Evolutionary conservation across 177 flowering plant genomes (phyloP).

Genomic region (Vitis hybrid): DNA sequence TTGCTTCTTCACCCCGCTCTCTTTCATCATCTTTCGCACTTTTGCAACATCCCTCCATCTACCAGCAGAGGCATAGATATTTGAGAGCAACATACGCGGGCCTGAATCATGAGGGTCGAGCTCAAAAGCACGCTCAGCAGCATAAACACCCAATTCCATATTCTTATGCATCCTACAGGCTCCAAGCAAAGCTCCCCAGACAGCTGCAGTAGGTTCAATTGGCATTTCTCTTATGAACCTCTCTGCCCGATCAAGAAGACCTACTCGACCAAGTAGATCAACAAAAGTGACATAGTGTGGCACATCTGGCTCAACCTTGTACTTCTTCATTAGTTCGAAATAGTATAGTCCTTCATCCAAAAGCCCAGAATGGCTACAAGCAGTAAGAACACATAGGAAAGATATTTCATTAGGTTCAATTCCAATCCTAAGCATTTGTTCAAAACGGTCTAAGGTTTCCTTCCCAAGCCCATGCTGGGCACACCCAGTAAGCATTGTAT

Average conservation of each 20-base stretch:
- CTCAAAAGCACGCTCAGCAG: constrained; percentile 58
- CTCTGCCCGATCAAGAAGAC: constrained; percentile 44
- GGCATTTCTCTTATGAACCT: constrained; percentile 50
- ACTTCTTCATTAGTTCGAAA: constrained; percentile 52
- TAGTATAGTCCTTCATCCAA: constrained; percentile 51
- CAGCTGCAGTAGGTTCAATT: constrained; percentile 46
- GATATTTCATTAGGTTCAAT: constrained; percentile 52
- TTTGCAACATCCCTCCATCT: constrained; percentile 50
- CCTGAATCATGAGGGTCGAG: constrained; percentile 62
- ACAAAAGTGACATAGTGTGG: constrained; percentile 60
- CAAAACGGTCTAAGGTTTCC: constrained; percentile 41
- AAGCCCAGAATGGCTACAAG: constrained; percentile 74
- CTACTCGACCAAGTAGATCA: constrained; percentile 66
- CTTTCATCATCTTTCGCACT: constrained; percentile 55
- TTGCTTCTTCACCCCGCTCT: constrained; percentile 40
- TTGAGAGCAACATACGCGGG: constrained; percentile 53
- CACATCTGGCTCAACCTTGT: constrained; percentile 41
- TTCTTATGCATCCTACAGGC: constrained; percentile 67
- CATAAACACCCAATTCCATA: constrained; percentile 55
- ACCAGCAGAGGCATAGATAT: constrained; percentile 62
- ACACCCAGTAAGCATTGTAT: constrained; percentile 62
- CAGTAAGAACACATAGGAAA: constrained; percentile 61
- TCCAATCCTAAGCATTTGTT: constrained; percentile 46
- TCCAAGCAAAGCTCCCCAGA: constrained; percentile 56
- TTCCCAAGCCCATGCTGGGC: constrained; percentile 65